Evolutionary conservation across 345 rosid genomes (phyloP), one percentile per base, ranked within the genome.

Genomic region (Clausena lansium): DNA sequence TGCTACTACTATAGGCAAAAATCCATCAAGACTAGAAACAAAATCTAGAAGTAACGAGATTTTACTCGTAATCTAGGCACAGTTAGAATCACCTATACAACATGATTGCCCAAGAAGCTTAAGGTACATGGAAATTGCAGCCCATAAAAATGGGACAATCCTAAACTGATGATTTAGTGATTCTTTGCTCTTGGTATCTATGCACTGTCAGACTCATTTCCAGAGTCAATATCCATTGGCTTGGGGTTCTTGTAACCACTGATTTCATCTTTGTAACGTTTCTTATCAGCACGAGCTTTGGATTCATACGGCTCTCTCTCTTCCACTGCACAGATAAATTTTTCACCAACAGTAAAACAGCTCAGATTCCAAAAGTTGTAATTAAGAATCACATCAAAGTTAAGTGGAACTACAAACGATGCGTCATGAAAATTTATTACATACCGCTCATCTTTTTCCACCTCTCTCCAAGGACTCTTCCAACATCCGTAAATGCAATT

Each of bases 391-490:
- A 1, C 20, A 24, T 39, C 22, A 64, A 45, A 2, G n/a, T n/a
- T n/a, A n/a, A n/a, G 17, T 3, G 20, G 62, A 57, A 66, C 35
- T 25, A 11, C 41, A 78, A 27, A 14, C 20, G 5, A 22, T 2
- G 11, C 6, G 20, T 59, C 62, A 24, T 33, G 4, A 70, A 62
- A 60, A 22, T 72, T 19, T 14, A 2, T 13, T 60, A 25, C 60
- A 77, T 83, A 92, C 98, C 93, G 64, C 95, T 54, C 98, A 96
- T 75, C 71, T 87, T 85, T 57, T 89, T 89, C 99, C 98, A 96
- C 83, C 83, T 91, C 0, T 92, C 98, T 33, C 95, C 98, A 20
- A 91, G 87, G 39, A 83, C 88, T 86, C 86, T 89, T 5, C 86
- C 85, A 35, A 89, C 87, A 6, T 87, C 97, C 20, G 88, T 84